Base-by-base conservation (phyloP, 768 basidiomycete genomes). In the Podaxis mareebaensis region DNA sequence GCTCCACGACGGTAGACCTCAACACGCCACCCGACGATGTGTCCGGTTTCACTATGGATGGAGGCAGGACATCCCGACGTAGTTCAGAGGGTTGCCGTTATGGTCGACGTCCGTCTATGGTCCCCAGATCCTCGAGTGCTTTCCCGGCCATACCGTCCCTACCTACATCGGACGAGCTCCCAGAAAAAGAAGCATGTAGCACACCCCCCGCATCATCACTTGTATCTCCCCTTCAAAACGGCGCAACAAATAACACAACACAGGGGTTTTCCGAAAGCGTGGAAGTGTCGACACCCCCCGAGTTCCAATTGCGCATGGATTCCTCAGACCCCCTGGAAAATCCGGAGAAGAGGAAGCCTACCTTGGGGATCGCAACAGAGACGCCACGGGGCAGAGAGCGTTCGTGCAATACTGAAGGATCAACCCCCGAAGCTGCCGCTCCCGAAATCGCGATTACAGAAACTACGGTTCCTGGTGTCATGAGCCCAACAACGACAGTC, bases 81-180 rank as follows among this genome's bases (percentile, higher is more conserved):
- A 72, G 85, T 67, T 86, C 86, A 24, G 86, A 85, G 64, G 82
- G 84, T 65, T 68, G 67, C 33, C 66, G 69, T n/a, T 68, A 68
- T 54, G 28, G 60, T 36, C 58, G 56, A 24, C 76, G 90, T 42
- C 90, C 90, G 7, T 60, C 73, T 4, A 81, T 91, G 69, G 83
- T 76, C 60, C 84, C 77, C 53, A 83, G 83, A 67, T 85, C 79
- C 64, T 77, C 77, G 10, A 86, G 85, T 3, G 77, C 76, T 1
- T 77, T 81, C 46, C 55, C 61, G 15, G 22, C 24, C 2, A 30
- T 57, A 30, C 54, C 55, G 22, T 22, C 46, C 8, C 12, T 57
- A n/a, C 30, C 61, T n/a, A 52, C 61, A 12, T 39, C 15, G n/a
- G 39, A 24, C n/a, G 54, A 56, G 33, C 10, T 33, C 4, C n/a